Evolutionary conservation across 1,139 yeast genomes (phyloP), one percentile per base, ranked within the genome.

Genomic region (Sugiyamaella japonica): DNA sequence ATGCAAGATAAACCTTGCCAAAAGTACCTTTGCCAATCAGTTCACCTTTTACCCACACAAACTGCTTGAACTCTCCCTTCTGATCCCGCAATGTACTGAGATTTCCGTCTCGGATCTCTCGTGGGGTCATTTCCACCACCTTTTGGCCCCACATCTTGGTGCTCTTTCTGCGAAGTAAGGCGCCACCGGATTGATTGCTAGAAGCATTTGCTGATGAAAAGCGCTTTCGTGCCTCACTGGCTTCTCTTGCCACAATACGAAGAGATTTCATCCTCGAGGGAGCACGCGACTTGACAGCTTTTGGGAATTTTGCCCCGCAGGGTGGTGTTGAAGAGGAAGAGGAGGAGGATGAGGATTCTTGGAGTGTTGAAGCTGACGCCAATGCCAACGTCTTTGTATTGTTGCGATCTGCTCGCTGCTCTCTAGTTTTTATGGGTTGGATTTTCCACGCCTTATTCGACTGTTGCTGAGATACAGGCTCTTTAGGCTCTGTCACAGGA

Each of bases 101-200:
- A 61, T 76, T 77, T 1, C 84, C 85, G 52, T 75, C 73, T 45
- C 81, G 81, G 53, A 83, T 80, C 56, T 85, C 85, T 32, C 80
- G 81, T 1, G 95, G 84, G 0, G 95, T 90, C 50, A 95, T 95
- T 72, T 95, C 99, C 31, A 90, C 85, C 13, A 89, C 95, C 62
- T 81, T 85, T 60, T 89, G 91, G 10, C 99, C 99, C 99, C 99
- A 95, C 86, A 95, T 82, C 71, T 93, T 93, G 1, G 99, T 95
- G 65, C 95, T 89, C 53, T 84, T 80, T 56, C 97, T 76, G 59
- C 89, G 77, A 40, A 89, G 65, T 23, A 81, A 63, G 0, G 64
- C 69, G 7, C 65, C 63, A n/a, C 57, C 59, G 17, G 37, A 12
- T 10, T 34, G 48, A 3, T 32, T 41, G 7, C 46, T 46, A 5